phyloP scores from a whole-genome alignment of 148 eudicot genomes.

The Camellia granthamiana region DNA sequence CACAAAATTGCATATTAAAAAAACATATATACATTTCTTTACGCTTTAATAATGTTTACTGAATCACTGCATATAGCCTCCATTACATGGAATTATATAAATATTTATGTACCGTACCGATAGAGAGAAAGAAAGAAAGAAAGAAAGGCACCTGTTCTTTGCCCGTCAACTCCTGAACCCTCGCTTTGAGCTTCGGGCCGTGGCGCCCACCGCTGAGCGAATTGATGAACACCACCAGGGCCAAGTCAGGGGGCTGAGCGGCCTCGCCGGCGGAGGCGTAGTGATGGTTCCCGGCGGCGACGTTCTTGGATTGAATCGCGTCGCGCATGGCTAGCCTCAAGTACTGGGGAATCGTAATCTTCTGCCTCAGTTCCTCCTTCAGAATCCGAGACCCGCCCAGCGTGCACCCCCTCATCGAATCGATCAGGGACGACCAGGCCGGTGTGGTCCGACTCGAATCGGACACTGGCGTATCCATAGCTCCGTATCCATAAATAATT shows the following conservation, averaged over 20 bases:
- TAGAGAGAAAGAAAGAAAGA: not conserved
- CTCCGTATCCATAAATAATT: not conserved
- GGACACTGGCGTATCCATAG: constrained; percentile 30
- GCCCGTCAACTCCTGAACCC: constrained; percentile 70
- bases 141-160: constrained; percentile 58
- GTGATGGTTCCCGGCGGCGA: constrained; percentile 21
- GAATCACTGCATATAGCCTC: not conserved
- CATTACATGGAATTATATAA: not conserved
- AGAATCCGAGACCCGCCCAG: constrained; percentile 41
- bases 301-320: constrained; percentile 47
- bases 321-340: constrained; percentile 50
- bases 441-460: constrained; percentile 16
- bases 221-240: constrained; percentile 73
- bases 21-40: not conserved
- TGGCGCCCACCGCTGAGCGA: constrained; percentile 81
- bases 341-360: constrained; percentile 55
- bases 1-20: not conserved
- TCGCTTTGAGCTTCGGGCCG: constrained; percentile 56
- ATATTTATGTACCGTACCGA: no score
- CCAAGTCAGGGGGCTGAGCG: constrained; percentile 35
- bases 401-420: constrained; percentile 52
- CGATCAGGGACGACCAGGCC: constrained; percentile 58
- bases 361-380: constrained; percentile 45
- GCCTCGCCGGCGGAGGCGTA: constrained; percentile 29
- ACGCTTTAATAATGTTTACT: not conserved